Base-by-base conservation (phyloP, 257 asterid species). In the Scutellaria minor region DNA sequence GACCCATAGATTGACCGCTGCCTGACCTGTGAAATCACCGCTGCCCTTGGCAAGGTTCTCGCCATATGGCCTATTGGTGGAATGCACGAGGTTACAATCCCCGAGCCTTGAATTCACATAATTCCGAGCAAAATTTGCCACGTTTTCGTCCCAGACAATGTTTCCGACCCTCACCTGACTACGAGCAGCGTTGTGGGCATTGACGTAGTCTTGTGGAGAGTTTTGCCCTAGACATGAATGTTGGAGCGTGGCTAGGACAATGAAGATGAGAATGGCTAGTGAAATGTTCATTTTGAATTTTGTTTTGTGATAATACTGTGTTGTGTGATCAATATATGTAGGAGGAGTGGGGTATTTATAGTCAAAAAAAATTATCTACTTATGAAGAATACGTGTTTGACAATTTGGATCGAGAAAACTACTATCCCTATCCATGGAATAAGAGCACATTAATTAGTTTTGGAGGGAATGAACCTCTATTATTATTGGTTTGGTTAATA, bases 131-230 rank as follows among this genome's bases (percentile, higher is more conserved):
- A 66, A 88, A 40, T 66, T 46, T 0, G 85, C 91, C 37, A 88
- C 64, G 0, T 9, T 67, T 5, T 66, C 69, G 52, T 85, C 86
- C 95, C 94, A 88, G 0, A 39, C 61, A 73, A 82, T 69, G 9
- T 81, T 80, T 0, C 82, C 83, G 0, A 80, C 86, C 1, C 85
- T 73, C 9, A 85, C 87, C 6, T 35, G 68, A 0, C 73, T 71
- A 0, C 87, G 87, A 6, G 87, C 91, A 0, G 44, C 66, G 55
- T 89, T 87, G 59, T 89, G 93, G 9, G 80, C 68, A 13, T 57
- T 6, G 0, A 87, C 72, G 73, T 42, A 83, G 71, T 85, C 88
- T 52, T 76, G 81, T 0, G 51, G 85, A 5, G 83, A 50, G 54
- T 78, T 79, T 75, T 83, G 89, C 6, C 67, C 87, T 31, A 53